Percentiles rank a stretch among this genome's conserved stretches.
Evolutionary conservation across 371 early-diverging fungal genomes (phyloP).

Genomic region (Haplosporangium sp.): DNA sequence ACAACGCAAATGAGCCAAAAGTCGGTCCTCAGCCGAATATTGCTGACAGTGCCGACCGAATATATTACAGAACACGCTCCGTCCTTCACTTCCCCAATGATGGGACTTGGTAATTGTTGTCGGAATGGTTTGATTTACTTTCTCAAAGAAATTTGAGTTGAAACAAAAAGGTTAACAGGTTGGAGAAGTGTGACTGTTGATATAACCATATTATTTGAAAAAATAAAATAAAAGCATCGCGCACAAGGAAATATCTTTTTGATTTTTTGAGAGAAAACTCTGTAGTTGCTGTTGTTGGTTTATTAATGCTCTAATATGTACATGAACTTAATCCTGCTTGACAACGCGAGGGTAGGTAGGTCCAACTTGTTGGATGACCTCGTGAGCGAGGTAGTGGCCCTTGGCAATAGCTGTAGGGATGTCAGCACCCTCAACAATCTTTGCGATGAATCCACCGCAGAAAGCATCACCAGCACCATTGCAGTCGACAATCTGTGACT

Average conservation of each 20-base stretch:
- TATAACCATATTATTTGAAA: too few species aligned
- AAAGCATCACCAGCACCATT: constrained; percentile 99
- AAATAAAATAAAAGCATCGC: too few species aligned
- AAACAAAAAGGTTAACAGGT: neutral
- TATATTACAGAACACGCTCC: too few species aligned
- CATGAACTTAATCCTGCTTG: constrained; percentile 28
- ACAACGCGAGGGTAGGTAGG: constrained; percentile 78
- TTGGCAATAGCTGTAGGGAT: constrained; percentile 80
- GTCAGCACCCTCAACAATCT: constrained; percentile 78
- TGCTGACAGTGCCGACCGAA: neutral
- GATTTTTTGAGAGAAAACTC: too few species aligned
- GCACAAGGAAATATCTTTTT: too few species aligned
- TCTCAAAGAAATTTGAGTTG: neutral
- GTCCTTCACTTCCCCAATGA: neutral
- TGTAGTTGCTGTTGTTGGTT: too few species aligned
- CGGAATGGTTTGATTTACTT: neutral
- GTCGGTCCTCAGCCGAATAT: neutral
- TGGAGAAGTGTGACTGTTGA: too few species aligned
- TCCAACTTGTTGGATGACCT: constrained; percentile 91
- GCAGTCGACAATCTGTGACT: constrained; percentile 89
- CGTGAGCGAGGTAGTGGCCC: constrained; percentile 92
- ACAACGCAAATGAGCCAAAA: neutral
- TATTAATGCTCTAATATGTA: neutral
- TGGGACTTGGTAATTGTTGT: neutral
- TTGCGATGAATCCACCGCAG: constrained; percentile 93